phyloP scores from a whole-genome alignment of 1,139 yeast genomes.

The Suhomyces maxii region DNA sequence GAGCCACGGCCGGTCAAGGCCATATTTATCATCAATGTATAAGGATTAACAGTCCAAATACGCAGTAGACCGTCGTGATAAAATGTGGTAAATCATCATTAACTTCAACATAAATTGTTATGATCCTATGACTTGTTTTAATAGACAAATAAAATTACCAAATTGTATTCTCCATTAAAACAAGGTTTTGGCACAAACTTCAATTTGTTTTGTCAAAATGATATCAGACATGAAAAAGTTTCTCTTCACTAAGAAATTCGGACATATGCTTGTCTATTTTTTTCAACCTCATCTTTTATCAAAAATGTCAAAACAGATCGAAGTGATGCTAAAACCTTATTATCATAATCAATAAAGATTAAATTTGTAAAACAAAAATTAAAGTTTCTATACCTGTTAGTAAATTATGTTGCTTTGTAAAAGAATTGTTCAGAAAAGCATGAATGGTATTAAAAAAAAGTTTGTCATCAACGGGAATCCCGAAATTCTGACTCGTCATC shows the following conservation, averaged over 20 bases:
- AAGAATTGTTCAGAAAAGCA: conserved; percentile 72
- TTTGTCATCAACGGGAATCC: conserved; percentile 93
- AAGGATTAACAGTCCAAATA: conserved; percentile 71
- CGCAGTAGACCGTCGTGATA: conserved; percentile 99
- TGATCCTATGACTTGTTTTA: conserved; percentile 7
- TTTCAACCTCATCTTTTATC: conserved; percentile 69
- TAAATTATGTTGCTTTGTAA: conserved; percentile 2
- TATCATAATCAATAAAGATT: neutral
- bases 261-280: conserved; percentile 98
- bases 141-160: conserved; percentile 7
- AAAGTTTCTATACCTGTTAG: conserved; percentile 8
- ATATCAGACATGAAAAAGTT: conserved; percentile 67
- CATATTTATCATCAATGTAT: conserved; percentile 85
- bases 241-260: conserved; percentile 66
- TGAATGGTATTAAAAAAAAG: conserved; percentile 83
- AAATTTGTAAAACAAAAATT: too few species aligned
- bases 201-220: conserved; percentile 11
- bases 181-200: conserved; percentile 19
- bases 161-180: conserved; percentile 12
- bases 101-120: conserved; percentile 35
- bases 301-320: conserved; percentile 10
- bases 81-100: conserved; percentile 88
- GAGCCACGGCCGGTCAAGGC: conserved; percentile 99
- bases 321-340: conserved; percentile 24
- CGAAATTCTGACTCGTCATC: conserved; percentile 99